Percentiles rank a stretch among this genome's conserved stretches.
Conservation (phyloP, 768 basidiomycete species). For the Floccularia luteovirens region DNA sequence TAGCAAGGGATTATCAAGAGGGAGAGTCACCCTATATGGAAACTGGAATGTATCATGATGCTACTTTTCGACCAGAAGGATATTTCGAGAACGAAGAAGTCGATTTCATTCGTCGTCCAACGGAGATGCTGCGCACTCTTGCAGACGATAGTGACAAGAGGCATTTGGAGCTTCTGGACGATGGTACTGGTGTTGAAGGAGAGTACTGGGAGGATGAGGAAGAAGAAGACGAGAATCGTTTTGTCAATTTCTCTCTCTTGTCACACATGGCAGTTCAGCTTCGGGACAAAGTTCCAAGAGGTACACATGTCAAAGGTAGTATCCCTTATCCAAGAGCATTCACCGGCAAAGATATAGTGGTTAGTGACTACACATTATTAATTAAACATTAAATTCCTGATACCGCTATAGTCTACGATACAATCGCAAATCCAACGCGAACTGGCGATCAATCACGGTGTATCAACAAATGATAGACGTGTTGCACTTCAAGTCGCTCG, state of each 20-base stretch:
- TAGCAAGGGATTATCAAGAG: too few species aligned
- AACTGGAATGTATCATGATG: too few species aligned
- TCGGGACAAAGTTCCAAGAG: slow-evolving; percentile 83
- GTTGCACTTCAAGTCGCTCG: slow-evolving; percentile 85
- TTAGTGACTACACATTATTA: slow-evolving; percentile 30
- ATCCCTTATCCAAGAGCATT: slow-evolving; percentile 88
- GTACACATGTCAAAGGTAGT: slow-evolving; percentile 85
- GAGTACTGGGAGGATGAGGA: slow-evolving; percentile 55
- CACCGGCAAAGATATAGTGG: slow-evolving; percentile 92
- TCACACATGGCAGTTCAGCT: slow-evolving; percentile 86
- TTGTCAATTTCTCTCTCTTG: slow-evolving; percentile 83
- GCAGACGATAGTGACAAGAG: slow-evolving; percentile 20
- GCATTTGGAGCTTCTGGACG: slow-evolving; percentile 25
- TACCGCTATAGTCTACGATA: slow-evolving; percentile 64
- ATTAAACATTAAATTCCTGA: not conserved
- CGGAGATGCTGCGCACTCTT: slow-evolving; percentile 26
- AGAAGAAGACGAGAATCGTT: slow-evolving; percentile 52
- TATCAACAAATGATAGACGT: slow-evolving; percentile 71
- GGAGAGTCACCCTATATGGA: too few species aligned
- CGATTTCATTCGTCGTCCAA: too few species aligned
- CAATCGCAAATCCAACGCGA: slow-evolving; percentile 84
- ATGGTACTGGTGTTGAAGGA: slow-evolving; percentile 35
- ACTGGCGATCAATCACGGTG: slow-evolving; percentile 65
- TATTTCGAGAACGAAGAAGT: slow-evolving; percentile 3
- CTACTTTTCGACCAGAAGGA: too few species aligned